Base-by-base conservation (phyloP, 116 monocot genomes). In the Iris pallida region DNA sequence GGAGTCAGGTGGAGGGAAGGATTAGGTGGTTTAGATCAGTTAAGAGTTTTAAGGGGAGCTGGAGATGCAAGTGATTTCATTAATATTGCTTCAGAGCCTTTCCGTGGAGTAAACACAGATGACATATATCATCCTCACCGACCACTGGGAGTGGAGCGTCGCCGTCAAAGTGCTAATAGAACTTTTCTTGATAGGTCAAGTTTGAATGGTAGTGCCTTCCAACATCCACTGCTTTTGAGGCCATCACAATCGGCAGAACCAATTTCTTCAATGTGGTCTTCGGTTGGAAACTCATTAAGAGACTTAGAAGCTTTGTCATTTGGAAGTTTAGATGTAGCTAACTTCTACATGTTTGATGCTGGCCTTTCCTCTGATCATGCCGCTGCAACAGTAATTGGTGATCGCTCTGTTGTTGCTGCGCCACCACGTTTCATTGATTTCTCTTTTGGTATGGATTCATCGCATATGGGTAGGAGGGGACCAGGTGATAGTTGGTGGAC, bases 1-100 rank as follows among this genome's bases (percentile, higher is more conserved):
- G 87, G 87, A 78, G 90, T 91, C 68, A 77, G 87, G 68, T 84
- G 87, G 90, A 81, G 84, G 59, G 90, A 80, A 53, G 77, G 81
- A 0, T 83, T 83, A 67, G 64, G 68, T 73, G 75, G 73, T 30
- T 73, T 87, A 52, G 80, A 91, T 80, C 79, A 80, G 15, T 57
- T 87, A 57, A 64, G 85, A 47, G 69, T 87, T 78, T 68, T 87
- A 19, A 78, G 90, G 64, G 75, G 77, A 20, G 73, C 79, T 72
- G 82, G 69, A 61, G 75, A 81, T 76, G 59, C 57, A 6, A 72
- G 58, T 79, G 71, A 78, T 70, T 78, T 91, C n/a, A 77, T 82
- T 61, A 82, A 91, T 70, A 76, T 91, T 71, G 66, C 91, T 57
- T 65, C 84, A 19, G 91, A 91, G 45, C 79, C 87, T 0, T 87